Evolutionary conservation across 2,329 filamentous ascomycete species (phyloP), one percentile per base, ranked within the genome.

Genomic region (Penicillium sp.): DNA sequence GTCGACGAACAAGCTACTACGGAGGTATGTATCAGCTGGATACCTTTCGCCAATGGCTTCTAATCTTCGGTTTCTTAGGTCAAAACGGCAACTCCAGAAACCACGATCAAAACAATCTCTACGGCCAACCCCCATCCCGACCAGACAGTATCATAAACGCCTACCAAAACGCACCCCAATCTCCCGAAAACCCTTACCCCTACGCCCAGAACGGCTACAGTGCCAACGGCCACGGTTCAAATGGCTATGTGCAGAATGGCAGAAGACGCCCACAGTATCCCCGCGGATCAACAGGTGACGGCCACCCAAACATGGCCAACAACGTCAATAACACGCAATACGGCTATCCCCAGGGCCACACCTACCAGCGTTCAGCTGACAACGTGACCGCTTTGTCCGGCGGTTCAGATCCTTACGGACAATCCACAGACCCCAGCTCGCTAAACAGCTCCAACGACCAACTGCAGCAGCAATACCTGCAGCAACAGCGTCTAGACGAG

Each of bases 391-490:
- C 88, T 11, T 86, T 59, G 14, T 88, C 84, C 63, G 87, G 84
- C 82, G 85, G 55, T 46, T 76, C 76, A 45, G 90, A 95, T 50
- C 84, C 84, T 11, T 84, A 81, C 64, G 85, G 84, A 48, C 91
- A 93, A 69, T 85, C 86, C 57, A 95, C 89, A 52, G 90, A 95
- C 65, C 91, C 88, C 74, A 93, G 88, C 73, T 95, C 90, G 65
- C 88, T 95, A 65, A 95, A 95, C 72, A 95, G 89, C 73, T 95
- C 89, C 1, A 82, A 95, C 59, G 89, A 95, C 65, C 84, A 89
- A 54, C 75, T 84, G 19, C 74, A 77, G 50, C 80, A 83, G 43
- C 67, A 69, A 39, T 63, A 62, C 46, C 55, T 68, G 43, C 62
- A 64, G 58, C 59, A 68, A 56, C 53, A 71, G 60, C 66, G 69